Evolutionary conservation across 2,329 filamentous ascomycete genomes (phyloP).

Genomic region (Penicillium psychrosexuale): DNA sequence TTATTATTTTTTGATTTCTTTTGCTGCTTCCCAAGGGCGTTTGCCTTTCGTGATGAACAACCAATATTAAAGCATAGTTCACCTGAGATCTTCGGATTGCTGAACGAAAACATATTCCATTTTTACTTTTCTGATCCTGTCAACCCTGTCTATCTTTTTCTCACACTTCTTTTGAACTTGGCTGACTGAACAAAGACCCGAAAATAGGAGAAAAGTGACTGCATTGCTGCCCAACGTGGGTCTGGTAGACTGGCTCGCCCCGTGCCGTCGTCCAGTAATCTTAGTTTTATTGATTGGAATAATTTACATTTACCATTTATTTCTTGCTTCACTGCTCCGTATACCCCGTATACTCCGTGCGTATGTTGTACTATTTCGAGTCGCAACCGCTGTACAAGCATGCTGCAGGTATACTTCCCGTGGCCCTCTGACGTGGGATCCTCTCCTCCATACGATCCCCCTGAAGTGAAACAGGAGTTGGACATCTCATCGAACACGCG

Average conservation of each 20-base stretch:
- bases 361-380: neutral
- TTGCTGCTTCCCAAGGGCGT: slow-evolving; percentile 2
- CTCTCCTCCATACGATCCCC: slow-evolving; percentile 15
- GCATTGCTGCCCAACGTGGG: slow-evolving; percentile 39
- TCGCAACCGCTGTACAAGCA: neutral
- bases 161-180: slow-evolving; percentile 2
- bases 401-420: slow-evolving; percentile 6
- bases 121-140: slow-evolving; percentile 37
- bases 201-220: slow-evolving; percentile 5
- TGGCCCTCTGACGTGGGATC: slow-evolving; percentile 17
- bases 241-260: slow-evolving; percentile 17
- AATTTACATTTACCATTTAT: neutral
- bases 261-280: slow-evolving; percentile 17
- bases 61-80: slow-evolving; percentile 42
- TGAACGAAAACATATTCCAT: slow-evolving; percentile 44
- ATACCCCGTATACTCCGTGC: no score
- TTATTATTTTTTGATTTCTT: neutral
- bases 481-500: slow-evolving; percentile 11
- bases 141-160: slow-evolving; percentile 8
- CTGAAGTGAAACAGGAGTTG: neutral
- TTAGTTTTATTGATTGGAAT: neutral
- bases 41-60: slow-evolving; percentile 36
- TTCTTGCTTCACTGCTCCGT: neutral
- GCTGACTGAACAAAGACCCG: slow-evolving; percentile 14
- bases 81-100: slow-evolving; percentile 41